Base-by-base conservation (phyloP, 345 rosid genomes). In the Carallia pectinifolia region DNA sequence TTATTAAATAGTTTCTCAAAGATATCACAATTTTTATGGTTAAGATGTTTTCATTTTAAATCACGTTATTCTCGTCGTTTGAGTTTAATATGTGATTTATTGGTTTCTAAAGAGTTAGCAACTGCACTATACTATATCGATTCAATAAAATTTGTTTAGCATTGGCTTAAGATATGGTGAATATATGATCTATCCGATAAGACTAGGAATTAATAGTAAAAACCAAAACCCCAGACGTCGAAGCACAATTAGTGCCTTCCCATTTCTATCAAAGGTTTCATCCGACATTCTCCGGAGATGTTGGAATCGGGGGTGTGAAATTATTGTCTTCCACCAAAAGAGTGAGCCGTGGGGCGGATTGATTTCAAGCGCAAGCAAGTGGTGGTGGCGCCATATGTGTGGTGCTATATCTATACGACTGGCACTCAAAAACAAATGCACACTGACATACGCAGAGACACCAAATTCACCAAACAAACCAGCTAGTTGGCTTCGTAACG, bases 391-490 rank as follows among this genome's bases (percentile, higher is more conserved):
- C 58, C 2, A 23, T 23, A 23, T 23, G 4, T 58, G 30, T 59
- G 76, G 70, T 63, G 67, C 70, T 27, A 29, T 56, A 19, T 73
- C 81, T 64, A 79, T 71, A 52, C 65, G 64, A 74, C 50, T 53
- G 67, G 52, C 76, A 44, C 70, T 71, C 7, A 8, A 39, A 23
- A 19, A 7, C 18, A 31, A 50, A 19, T 13, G 31, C 53, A 8
- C 19, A 31, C 27, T 16, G 38, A 17, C 50, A 7, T 27, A 19
- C 8, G 5, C 52, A 9, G 9, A 36, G 23, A 36, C 40, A 60
- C 17, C 63, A 6, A 34, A 36, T 44, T 44, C 50, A 40, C 15
- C 47, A 1, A 9, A 6, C 9, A 38, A 38, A 40, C 47, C 15
- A 40, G 15, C 47, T 9, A 40, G 47, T 40, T 10, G 47, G 47